Evolutionary conservation across 2,329 filamentous ascomycete species (phyloP).

Genomic region (Harringtonia lauricola): DNA sequence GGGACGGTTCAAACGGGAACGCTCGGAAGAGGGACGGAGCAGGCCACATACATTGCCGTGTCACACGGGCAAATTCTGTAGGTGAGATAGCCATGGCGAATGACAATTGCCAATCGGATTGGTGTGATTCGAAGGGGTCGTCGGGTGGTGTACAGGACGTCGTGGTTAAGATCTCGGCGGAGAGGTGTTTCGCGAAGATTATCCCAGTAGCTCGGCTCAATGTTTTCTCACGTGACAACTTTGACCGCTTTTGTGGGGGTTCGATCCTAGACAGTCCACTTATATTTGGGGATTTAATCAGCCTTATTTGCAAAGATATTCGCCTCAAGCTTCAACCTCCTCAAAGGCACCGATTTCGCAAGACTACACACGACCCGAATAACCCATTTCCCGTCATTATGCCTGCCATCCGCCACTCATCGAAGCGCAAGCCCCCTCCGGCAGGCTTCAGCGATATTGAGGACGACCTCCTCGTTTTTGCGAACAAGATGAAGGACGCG

Average conservation of each 20-base stretch:
- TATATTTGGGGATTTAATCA: background rate
- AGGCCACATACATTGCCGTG: conserved; percentile 67
- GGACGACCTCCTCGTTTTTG: conserved; percentile 73
- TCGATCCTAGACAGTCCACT: background rate
- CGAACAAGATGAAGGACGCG: conserved; percentile 90
- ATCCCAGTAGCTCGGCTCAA: background rate
- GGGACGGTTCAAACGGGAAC: background rate
- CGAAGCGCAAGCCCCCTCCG: conserved; percentile 71
- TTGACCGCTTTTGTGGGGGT: background rate
- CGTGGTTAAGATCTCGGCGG: background rate
- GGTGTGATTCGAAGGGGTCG: background rate
- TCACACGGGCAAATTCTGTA: conserved; percentile 78
- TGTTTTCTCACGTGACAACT: background rate
- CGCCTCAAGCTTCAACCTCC: background rate
- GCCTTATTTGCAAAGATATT: conserved; percentile 1
- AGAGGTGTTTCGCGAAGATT: background rate
- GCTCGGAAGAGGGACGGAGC: conserved; percentile 10
- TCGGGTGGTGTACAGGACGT: background rate
- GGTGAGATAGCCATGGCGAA: conserved; percentile 72
- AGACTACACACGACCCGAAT: no score
- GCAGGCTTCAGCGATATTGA: conserved; percentile 84
- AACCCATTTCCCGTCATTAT: conserved; percentile 30
- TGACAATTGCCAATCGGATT: background rate
- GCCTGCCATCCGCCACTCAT: conserved; percentile 66
- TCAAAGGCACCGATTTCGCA: background rate